A percentile compares a stretch with the other conserved stretches of the same genome.
phyloP scores from a whole-genome alignment of 169 alveolate species.

The Cryptosporidium muris region DNA sequence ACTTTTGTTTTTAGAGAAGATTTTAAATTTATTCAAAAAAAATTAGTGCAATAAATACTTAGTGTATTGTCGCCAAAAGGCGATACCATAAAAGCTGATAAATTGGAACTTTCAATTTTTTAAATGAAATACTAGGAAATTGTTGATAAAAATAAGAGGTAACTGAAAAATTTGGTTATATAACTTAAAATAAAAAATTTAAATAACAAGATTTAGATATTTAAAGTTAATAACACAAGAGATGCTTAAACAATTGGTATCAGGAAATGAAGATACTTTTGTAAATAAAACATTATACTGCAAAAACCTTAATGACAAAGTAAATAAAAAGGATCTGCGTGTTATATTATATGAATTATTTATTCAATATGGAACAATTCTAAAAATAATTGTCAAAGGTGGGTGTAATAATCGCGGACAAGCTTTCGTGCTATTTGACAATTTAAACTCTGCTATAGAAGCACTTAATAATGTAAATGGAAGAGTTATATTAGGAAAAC shows the following conservation, averaged over 20 bases:
- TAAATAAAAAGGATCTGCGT: constrained; percentile 43
- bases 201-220: too few species aligned
- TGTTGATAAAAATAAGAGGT: too few species aligned
- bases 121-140: too few species aligned
- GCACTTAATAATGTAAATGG: constrained; percentile 55
- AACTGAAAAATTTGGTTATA: too few species aligned
- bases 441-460: constrained; percentile 33
- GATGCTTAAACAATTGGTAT: constrained; percentile 51
- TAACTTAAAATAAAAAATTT: too few species aligned
- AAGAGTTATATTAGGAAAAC: constrained; percentile 31
- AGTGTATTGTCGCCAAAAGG: too few species aligned
- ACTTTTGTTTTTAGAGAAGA: too few species aligned
- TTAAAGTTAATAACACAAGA: not conserved
- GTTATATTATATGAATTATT: constrained; percentile 38
- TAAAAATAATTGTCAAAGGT: constrained; percentile 54
- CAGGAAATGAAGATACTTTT: constrained; percentile 27
- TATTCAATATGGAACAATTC: constrained; percentile 42
- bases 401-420: constrained; percentile 52
- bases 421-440: constrained; percentile 52
- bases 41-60: too few species aligned
- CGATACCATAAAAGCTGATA: too few species aligned
- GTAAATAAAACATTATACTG: constrained; percentile 61
- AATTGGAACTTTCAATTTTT: too few species aligned
- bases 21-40: too few species aligned
- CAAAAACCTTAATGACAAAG: constrained; percentile 50